Evolutionary conservation across 169 alveolate species (phyloP), one percentile per base, ranked within the genome.

Genomic region (Plasmodium berghei): DNA sequence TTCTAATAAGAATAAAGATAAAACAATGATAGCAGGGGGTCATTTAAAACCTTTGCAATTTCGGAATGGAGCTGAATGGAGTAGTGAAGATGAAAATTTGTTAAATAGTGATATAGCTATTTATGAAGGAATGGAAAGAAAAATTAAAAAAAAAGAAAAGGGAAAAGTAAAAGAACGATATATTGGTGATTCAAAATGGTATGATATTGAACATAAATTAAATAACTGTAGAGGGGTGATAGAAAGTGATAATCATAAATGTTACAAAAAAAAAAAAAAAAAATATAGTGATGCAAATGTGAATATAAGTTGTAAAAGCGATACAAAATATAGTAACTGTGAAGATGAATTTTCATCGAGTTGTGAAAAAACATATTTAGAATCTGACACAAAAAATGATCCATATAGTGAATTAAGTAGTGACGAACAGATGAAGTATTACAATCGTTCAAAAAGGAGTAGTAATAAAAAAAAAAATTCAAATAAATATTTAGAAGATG

Each of bases 121-220:
- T 22, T 54, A 69, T 16, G 63, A 69, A 58, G 62, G 46, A 24
- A 46, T 34, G 8, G 45, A 28, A 14, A 40, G 40, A 14, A 61
- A 18, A 18, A 58, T 10, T 9, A 58, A 9, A 24, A 58, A 58
- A 16, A 58, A 58, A 20, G 28, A 40, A 45, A 26, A 69, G 10
- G 45, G 45, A 72, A 5, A 28, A 6, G 9, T 0, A 24, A 72
- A 26, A n/a, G 40, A 40, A 26, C 14, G 28, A 16, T 75, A 63
- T 56, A 75, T 75, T 75, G 89, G 89, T 18, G 58, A 75, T 42
- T 46, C 89, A 1, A 62, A 42, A 52, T 75, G 89, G 89, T 75
- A 75, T 24, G 89, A 75, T 18, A 75, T 75, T 6, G 89, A 75
- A 34, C 89, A 55, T 0, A 63, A 42, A 40, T 49, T 75, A 40